These are phyloP conservation scores for Urtica urens DNA, from an alignment of 306 rosid species.

Conservation along the genomic window DNA sequence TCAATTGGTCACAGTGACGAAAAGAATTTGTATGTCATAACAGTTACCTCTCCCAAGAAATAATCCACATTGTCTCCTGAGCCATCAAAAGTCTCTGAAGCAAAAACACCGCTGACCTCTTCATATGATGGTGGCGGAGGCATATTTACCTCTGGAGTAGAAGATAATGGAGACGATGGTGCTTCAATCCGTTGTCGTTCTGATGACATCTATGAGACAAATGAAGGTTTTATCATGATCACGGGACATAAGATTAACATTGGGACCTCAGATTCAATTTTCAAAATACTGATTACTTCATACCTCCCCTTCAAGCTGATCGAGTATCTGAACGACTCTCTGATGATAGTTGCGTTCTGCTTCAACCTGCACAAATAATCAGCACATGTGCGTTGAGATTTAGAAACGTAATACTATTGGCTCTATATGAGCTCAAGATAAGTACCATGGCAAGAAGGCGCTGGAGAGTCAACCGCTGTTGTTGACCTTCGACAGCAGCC, in stretches of 20 bases:
- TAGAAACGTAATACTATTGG: background rate
- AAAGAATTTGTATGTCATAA: background rate
- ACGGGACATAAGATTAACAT: background rate
- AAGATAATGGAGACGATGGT: slow-evolving; percentile 34
- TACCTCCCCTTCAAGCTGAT: slow-evolving; percentile 79
- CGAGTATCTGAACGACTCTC: slow-evolving; percentile 59
- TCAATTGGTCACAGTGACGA: background rate
- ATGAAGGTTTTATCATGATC: background rate
- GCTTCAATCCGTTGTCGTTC: slow-evolving; percentile 72
- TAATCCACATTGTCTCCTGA: slow-evolving; percentile 50
- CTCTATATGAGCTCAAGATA: background rate
- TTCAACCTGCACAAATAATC: slow-evolving; percentile 40
- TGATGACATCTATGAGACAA: slow-evolving; percentile 45
- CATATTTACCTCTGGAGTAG: slow-evolving; percentile 36
- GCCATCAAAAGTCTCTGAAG: slow-evolving; percentile 53
- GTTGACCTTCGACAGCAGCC: slow-evolving; percentile 87
- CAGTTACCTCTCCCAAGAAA: slow-evolving; percentile 75
- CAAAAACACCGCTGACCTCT: slow-evolving; percentile 56
- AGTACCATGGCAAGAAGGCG: slow-evolving; percentile 78
- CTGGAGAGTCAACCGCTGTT: slow-evolving; percentile 79
- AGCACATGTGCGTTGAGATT: background rate
- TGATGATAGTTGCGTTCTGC: slow-evolving; percentile 75
- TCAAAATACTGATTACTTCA: slow-evolving; percentile 3
- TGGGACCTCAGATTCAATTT: background rate
- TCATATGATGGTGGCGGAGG: slow-evolving; percentile 82